Evolutionary conservation across 2,329 filamentous ascomycete species (phyloP).

Genomic region (Conoideocrella luteorostrata): DNA sequence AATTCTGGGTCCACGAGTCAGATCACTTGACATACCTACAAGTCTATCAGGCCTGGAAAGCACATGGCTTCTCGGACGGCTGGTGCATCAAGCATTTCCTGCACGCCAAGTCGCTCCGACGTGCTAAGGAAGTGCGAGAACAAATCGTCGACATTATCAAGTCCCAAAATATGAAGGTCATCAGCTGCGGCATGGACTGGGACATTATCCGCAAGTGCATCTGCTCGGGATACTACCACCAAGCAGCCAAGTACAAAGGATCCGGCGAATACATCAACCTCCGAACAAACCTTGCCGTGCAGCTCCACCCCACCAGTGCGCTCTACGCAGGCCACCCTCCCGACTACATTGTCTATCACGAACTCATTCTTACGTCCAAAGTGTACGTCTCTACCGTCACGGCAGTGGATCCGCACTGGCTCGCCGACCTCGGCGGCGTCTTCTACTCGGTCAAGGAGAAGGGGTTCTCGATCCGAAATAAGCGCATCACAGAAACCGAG

Average conservation of each 20-base stretch:
- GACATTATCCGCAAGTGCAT: slow-evolving; percentile 94
- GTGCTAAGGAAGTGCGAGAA: slow-evolving; percentile 89
- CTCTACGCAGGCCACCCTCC: slow-evolving; percentile 93
- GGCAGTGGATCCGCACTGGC: slow-evolving; percentile 91
- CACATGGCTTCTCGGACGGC: slow-evolving; percentile 79
- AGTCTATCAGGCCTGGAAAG: slow-evolving; percentile 92
- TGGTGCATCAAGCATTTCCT: slow-evolving; percentile 95
- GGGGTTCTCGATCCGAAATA: slow-evolving; percentile 82
- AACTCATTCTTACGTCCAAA: slow-evolving; percentile 91
- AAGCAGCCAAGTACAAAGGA: slow-evolving; percentile 91
- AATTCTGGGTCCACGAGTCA: slow-evolving; percentile 97
- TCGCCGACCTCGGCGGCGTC: slow-evolving; percentile 91
- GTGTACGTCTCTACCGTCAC: slow-evolving; percentile 99
- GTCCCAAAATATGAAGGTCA: slow-evolving; percentile 81
- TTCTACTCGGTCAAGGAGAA: slow-evolving; percentile 98
- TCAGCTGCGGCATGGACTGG: slow-evolving; percentile 93
- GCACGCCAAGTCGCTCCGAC: slow-evolving; percentile 86
- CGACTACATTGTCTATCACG: slow-evolving; percentile 97
- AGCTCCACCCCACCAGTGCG: slow-evolving; percentile 88
- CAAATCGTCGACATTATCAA: slow-evolving; percentile 92
- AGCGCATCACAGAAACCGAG: slow-evolving; percentile 80
- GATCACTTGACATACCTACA: slow-evolving; percentile 94
- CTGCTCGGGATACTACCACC: slow-evolving; percentile 96
- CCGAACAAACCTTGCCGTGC: slow-evolving; percentile 86
- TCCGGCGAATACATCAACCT: slow-evolving; percentile 97